Evolutionary conservation across 2,329 filamentous ascomycete species (phyloP).

Genomic region (Aspergillus sp.): DNA sequence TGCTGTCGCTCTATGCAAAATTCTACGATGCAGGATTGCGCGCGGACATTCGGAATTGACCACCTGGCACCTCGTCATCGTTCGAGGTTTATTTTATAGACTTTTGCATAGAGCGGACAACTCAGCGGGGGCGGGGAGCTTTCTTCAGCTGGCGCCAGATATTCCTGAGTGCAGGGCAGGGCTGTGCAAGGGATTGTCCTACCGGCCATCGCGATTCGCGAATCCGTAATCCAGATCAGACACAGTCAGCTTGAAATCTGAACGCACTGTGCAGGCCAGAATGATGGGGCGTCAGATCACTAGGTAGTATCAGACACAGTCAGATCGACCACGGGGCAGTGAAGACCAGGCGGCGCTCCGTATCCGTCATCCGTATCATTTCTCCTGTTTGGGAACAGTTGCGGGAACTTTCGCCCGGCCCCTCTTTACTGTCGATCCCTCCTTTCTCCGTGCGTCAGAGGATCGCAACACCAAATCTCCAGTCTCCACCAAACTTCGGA

Average conservation of each 20-base stretch:
- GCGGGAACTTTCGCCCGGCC: neutral
- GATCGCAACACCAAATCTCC: neutral
- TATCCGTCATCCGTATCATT: too few relatives aligned
- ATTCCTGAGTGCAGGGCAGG: neutral
- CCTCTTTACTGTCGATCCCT: slow-evolving; percentile 5
- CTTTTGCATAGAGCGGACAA: neutral
- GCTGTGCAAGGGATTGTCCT: neutral
- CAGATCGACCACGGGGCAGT: neutral
- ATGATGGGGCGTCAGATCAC: neutral
- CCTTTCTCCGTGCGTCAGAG: neutral
- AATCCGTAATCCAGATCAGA: neutral
- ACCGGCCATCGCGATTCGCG: neutral
- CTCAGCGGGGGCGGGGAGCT: neutral
- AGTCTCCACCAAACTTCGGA: neutral
- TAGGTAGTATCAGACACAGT: neutral
- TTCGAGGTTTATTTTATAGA: neutral
- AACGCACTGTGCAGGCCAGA: neutral
- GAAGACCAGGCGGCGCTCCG: too few relatives aligned
- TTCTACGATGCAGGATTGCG: too few relatives aligned
- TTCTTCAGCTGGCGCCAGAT: neutral
- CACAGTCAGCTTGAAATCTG: neutral
- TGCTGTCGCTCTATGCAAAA: neutral
- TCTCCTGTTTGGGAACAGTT: neutral
- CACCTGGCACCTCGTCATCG: neutral
- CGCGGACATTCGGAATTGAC: too few relatives aligned